Evolutionary conservation across 2,329 filamentous ascomycete species (phyloP).

Genomic region (Pleurostoma richardsiae): DNA sequence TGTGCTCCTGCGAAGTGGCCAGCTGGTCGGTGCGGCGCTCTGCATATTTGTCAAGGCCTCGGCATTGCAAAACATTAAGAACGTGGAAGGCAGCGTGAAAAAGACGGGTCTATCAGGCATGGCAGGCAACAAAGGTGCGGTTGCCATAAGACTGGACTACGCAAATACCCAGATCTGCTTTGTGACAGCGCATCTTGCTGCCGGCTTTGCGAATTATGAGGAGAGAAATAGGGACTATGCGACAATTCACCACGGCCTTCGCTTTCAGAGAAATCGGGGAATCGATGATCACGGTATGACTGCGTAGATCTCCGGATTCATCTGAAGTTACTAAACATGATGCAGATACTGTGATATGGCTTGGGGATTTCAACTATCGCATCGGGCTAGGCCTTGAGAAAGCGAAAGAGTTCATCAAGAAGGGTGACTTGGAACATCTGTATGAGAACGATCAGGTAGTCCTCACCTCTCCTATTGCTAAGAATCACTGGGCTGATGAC

Average conservation of each 20-base stretch:
- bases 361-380: constrained; percentile 97
- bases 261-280: constrained; percentile 83
- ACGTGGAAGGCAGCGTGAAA: constrained; percentile 93
- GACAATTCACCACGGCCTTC: constrained; percentile 79
- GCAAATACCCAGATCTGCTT: constrained; percentile 91
- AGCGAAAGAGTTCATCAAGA: constrained; percentile 68
- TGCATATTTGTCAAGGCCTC: constrained; percentile 86
- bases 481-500: constrained; percentile 2
- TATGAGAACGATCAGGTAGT: constrained; percentile 85
- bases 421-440: constrained; percentile 68
- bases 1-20: constrained; percentile 83
- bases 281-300: constrained; percentile 80
- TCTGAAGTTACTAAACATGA: no score
- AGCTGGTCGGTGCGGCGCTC: constrained; percentile 88
- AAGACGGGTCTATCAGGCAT: constrained; percentile 94
- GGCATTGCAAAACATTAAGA: constrained; percentile 77
- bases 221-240: constrained; percentile 91
- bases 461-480: constrained; percentile 4
- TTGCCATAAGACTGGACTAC: constrained; percentile 92
- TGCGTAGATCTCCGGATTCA: no score
- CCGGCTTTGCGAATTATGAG: constrained; percentile 94
- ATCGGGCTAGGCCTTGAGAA: constrained; percentile 79
- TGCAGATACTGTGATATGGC: constrained; percentile 75
- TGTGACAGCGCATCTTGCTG: constrained; percentile 92
- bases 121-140: constrained; percentile 96